Base-by-base conservation (phyloP, 164 flowering plant genomes). In the Cinnamomum micranthum region DNA sequence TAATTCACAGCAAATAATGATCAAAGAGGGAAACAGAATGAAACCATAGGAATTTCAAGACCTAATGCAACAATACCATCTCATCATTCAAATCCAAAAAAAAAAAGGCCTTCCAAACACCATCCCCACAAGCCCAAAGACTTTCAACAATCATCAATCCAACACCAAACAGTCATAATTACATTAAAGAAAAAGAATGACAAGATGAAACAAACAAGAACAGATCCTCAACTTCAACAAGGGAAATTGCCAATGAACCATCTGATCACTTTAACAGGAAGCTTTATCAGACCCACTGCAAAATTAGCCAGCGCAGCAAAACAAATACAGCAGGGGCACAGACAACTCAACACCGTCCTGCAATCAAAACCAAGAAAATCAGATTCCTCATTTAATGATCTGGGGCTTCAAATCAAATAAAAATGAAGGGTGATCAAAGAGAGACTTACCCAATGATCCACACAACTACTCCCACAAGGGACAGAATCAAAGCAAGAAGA, bases 311-410 rank as follows among this genome's bases (percentile, higher is more conserved):
- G 71, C 19, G 82, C 84, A 2, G 87, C 69, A 35, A 78, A 87
- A 73, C 92, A 90, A 4, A 85, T 68, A 81, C 91, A 91, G 74
- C 94, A 90, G 4, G 97, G 94, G 85, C 91, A 88, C 74, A 90
- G 50, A 74, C 92, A 88, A 81, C 88, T 87, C 83, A 91, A 41
- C 50, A 85, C 76, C 2, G 84, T 58, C 82, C 94, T 91, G 90
- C 77, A 50, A 75, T 73, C 27, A 27, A 14, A 68, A 67, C 50
- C 19, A 25, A 69, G 22, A 69, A 13, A 59, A 20, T 5, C 23
- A 50, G 19, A 67, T 6, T 67, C 25, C 2, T n/a, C 28, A 11
- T 22, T 11, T 24, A 20, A 19, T 31, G 47, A 67, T 7, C 41
- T 5, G 11, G 31, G 28, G n/a, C 7, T 64, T 60, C 22, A 55